phyloP scores from a whole-genome alignment of 2,329 filamentous ascomycete species.

The Biscogniauxia sp. region DNA sequence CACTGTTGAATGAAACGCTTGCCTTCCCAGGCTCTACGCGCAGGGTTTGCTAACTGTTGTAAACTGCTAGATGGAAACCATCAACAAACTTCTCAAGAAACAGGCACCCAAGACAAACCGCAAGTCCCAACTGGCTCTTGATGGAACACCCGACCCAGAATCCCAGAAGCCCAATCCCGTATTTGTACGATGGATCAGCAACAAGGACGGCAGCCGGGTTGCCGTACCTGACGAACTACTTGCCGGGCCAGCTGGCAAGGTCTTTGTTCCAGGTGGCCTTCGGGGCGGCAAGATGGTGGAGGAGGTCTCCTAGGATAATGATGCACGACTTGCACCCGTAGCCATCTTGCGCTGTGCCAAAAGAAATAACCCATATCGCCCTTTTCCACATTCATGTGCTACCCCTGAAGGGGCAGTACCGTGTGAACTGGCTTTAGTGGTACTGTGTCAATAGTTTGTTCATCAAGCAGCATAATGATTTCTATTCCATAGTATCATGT shows the following conservation, averaged over 20 bases:
- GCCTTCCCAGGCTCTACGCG: neutral
- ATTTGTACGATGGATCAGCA: slow-evolving; percentile 71
- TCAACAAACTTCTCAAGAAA: slow-evolving; percentile 86
- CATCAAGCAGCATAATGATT: neutral
- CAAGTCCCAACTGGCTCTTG: slow-evolving; percentile 46
- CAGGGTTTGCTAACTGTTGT: slow-evolving; percentile 4
- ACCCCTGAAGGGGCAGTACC: neutral
- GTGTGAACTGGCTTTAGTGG: neutral
- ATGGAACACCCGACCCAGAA: slow-evolving; percentile 48
- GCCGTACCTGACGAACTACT: slow-evolving; percentile 69
- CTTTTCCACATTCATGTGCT: neutral
- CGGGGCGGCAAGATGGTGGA: slow-evolving; percentile 51
- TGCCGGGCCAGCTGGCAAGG: slow-evolving; percentile 56
- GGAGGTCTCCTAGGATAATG: slow-evolving; percentile 45
- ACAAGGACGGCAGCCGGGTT: slow-evolving; percentile 59
- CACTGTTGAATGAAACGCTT: neutral
- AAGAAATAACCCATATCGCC: neutral
- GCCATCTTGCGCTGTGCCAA: too few relatives aligned
- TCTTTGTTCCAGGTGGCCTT: slow-evolving; percentile 47
- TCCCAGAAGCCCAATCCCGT: slow-evolving; percentile 53
- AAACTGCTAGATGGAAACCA: slow-evolving; percentile 71
- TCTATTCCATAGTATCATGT: neutral
- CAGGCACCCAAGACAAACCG: slow-evolving; percentile 73
- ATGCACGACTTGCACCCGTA: slow-evolving; percentile 14
- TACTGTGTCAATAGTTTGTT: neutral